These are phyloP conservation scores for Combretum micranthum DNA, from an alignment of 345 rosid species.

Conservation along the genomic window DNA sequence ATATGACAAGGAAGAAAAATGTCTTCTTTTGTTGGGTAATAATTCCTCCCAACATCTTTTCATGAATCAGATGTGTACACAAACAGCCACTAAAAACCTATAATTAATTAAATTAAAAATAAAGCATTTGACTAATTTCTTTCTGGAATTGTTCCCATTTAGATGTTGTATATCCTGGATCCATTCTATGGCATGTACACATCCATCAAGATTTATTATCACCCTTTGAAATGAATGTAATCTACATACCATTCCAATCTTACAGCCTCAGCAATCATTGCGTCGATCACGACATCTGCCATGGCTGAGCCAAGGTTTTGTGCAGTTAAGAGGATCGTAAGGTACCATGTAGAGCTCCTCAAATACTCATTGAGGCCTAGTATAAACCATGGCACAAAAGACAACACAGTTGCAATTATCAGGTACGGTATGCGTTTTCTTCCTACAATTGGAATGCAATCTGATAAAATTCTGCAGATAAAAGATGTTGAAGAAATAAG, in stretches of 20 bases:
- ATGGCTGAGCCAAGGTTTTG: slow-evolving; percentile 94
- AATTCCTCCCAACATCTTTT: too few relatives aligned
- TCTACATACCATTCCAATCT: slow-evolving; percentile 54
- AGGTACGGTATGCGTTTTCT: slow-evolving; percentile 85
- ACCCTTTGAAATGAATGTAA: not conserved
- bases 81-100: too few relatives aligned
- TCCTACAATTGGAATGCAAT: slow-evolving; percentile 83
- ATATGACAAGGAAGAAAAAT: not conserved
- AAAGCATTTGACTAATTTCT: too few relatives aligned
- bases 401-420: slow-evolving; percentile 61
- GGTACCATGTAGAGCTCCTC: slow-evolving; percentile 57
- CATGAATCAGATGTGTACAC: too few relatives aligned
- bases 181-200: too few relatives aligned
- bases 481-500: not conserved
- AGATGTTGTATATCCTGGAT: too few relatives aligned
- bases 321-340: slow-evolving; percentile 58
- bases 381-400: slow-evolving; percentile 86
- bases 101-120: too few relatives aligned
- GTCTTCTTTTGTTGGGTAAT: too few relatives aligned
- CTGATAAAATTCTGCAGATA: slow-evolving; percentile 68
- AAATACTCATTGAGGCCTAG: slow-evolving; percentile 46
- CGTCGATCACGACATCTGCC: slow-evolving; percentile 97
- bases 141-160: too few relatives aligned
- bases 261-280: slow-evolving; percentile 97
- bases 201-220: too few relatives aligned